Base-by-base conservation (phyloP, 768 basidiomycete genomes). In the Calvatia gigantea region DNA sequence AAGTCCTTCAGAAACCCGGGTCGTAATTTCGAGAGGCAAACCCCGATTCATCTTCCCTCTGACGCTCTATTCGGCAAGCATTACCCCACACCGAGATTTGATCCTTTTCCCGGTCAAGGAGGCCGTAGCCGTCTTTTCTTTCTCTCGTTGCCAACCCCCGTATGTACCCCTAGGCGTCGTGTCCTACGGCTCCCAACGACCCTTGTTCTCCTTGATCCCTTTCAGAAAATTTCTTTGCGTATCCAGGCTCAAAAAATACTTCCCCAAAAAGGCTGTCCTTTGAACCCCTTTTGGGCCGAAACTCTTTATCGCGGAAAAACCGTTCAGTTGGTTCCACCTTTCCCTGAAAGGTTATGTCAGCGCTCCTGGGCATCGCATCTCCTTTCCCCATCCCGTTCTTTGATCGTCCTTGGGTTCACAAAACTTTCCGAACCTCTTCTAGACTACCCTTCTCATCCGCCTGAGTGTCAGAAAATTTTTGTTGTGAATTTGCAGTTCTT, bases 381-480 rank as follows among this genome's bases (percentile, higher is more conserved):
- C 9, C 31, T 31, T n/a, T 21, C 44, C 41, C 41, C 41, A 42
- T 47, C 31, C 35, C 54, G 37, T 12, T 29, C 45, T 54, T n/a
- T 37, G 28, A 17, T 39, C 33, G 44, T 23, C 33, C 41, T 12
- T 25, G 25, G 28, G 48, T 25, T 28, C 19, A 6, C 8, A 32
- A 6, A 23, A 37, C 11, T 11, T 44, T 43, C 12, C 15, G 23
- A 15, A 32, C 25, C 23, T 37, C 54, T 55, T 55, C 54, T 55
- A 48, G 54, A n/a, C 44, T 28, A 19, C 14, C 33, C n/a, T n/a
- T 55, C 44, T 15, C 9, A 19, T 23, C 21, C 25, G 41, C 27
- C 48, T 51, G 41, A 31, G 47, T 38, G 45, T 54, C 44, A 54
- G 23, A n/a, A 29, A 54, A 29, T 29, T 44, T 32, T 11, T 39